Evolutionary conservation across 768 basidiomycete genomes (phyloP).

Genomic region (Trametes cubensis): DNA sequence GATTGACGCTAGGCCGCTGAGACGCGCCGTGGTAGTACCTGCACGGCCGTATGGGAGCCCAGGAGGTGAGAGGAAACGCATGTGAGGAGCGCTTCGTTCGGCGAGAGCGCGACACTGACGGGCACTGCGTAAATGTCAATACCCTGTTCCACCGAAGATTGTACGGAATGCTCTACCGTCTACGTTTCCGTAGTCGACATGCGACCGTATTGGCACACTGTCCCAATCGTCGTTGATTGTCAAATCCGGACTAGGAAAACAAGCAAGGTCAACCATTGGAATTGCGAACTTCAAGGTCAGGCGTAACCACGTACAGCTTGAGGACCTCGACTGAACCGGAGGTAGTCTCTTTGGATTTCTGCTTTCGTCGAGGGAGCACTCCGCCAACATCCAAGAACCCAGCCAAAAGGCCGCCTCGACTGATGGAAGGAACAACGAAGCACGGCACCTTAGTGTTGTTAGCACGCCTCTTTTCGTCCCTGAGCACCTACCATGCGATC

Average conservation of each 20-base stretch:
- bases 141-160: not conserved
- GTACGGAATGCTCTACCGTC: constrained; percentile 3
- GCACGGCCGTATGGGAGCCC: constrained; percentile 23
- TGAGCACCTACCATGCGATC: constrained; percentile 6
- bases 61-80: constrained; percentile 48
- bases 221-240: constrained; percentile 55
- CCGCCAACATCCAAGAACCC: constrained; percentile 54
- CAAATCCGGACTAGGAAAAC: constrained; percentile 61
- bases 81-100: constrained; percentile 59
- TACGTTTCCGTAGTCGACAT: constrained; percentile 36
- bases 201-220: constrained; percentile 46
- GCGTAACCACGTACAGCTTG: constrained; percentile 50
- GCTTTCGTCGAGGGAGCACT: constrained; percentile 36
- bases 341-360: constrained; percentile 40
- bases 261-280: too few relatives aligned
- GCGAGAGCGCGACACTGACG: constrained; percentile 56
- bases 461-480: constrained; percentile 33
- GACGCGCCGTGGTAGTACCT: constrained; percentile 24
- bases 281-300: too few relatives aligned
- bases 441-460: constrained; percentile 50
- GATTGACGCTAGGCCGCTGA: constrained; percentile 10
- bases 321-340: constrained; percentile 56
- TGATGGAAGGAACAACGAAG: constrained; percentile 45
- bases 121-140: constrained; percentile 50
- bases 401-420: constrained; percentile 43